Percentiles rank a stretch among this genome's conserved stretches.
Conservation (phyloP, 768 basidiomycete species). For the Rhodosporidiobolus odoratus region DNA sequence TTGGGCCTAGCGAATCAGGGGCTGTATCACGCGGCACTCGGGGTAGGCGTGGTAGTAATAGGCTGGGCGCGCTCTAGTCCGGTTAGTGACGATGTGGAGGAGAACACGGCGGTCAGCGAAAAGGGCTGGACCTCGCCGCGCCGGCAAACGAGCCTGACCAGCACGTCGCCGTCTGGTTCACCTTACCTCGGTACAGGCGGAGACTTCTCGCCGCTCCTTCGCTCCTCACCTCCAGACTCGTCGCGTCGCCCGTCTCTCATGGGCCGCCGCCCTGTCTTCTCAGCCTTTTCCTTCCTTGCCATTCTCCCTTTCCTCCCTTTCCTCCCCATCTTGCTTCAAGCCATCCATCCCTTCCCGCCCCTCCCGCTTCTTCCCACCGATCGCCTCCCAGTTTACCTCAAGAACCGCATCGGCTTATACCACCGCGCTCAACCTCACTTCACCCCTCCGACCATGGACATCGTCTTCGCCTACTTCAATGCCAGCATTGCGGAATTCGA, state of each 20-base stretch:
- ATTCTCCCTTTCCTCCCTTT: slow-evolving; percentile 4
- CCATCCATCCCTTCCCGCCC: neutral
- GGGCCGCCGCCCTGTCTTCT: neutral
- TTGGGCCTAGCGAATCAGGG: too few species aligned
- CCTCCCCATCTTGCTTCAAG: neutral
- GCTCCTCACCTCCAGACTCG: neutral
- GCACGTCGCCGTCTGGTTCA: too few species aligned
- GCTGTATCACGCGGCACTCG: neutral
- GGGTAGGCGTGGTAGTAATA: neutral
- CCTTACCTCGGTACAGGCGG: too few species aligned
- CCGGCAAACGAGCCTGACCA: too few species aligned
- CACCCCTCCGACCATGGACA: slow-evolving; percentile 2
- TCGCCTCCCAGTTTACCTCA: neutral
- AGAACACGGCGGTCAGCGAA: too few species aligned
- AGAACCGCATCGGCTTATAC: slow-evolving; percentile 7
- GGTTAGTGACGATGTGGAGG: neutral
- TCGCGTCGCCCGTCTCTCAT: neutral
- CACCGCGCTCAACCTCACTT: neutral
- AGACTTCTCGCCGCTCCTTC: neutral
- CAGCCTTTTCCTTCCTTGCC: neutral
- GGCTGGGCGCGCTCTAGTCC: neutral
- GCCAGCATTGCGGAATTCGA: neutral
- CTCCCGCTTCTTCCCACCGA: neutral
- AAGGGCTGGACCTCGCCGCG: too few species aligned
- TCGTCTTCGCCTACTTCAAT: slow-evolving; percentile 9